Conservation (phyloP, 345 rosid genomes). For the Ceriops zippeliana region DNA sequence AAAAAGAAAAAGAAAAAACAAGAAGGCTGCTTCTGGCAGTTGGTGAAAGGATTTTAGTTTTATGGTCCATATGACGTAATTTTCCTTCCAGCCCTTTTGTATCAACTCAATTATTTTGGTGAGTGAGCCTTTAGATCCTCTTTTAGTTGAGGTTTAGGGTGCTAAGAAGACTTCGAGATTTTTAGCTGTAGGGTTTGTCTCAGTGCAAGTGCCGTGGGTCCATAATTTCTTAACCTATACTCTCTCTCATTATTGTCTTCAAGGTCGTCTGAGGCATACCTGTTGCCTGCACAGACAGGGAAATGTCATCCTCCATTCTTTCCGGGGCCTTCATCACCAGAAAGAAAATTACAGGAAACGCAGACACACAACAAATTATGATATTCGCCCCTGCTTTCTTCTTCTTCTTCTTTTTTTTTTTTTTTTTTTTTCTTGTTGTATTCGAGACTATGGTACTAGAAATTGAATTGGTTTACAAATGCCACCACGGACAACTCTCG, state of each 20-base stretch:
- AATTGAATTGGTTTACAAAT: too few relatives aligned
- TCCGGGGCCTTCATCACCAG: not conserved
- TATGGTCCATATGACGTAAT: not conserved
- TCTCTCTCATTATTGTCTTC: constrained; percentile 33
- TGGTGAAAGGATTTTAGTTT: too few relatives aligned
- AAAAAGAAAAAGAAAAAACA: not conserved
- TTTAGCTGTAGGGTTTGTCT: constrained; percentile 44
- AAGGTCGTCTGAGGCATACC: constrained; percentile 48
- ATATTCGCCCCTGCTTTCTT: too few relatives aligned
- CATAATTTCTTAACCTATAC: constrained; percentile 71
- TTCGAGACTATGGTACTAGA: too few relatives aligned
- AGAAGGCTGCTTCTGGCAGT: too few relatives aligned
- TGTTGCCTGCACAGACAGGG: constrained; percentile 68
- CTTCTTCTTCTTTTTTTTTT: too few relatives aligned
- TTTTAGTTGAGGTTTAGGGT: not conserved
- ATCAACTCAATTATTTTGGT: not conserved
- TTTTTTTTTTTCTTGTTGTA: too few relatives aligned
- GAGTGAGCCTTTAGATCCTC: not conserved
- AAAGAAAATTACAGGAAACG: too few relatives aligned
- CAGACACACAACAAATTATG: too few relatives aligned
- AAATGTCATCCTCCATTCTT: constrained; percentile 49
- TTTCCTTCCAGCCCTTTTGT: not conserved
- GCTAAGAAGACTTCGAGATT: not conserved
- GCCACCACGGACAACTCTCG: too few relatives aligned
- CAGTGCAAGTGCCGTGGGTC: constrained; percentile 29